Conservation (phyloP, 495 filamentous ascomycete species). For the Talaromyces wortmannii region DNA sequence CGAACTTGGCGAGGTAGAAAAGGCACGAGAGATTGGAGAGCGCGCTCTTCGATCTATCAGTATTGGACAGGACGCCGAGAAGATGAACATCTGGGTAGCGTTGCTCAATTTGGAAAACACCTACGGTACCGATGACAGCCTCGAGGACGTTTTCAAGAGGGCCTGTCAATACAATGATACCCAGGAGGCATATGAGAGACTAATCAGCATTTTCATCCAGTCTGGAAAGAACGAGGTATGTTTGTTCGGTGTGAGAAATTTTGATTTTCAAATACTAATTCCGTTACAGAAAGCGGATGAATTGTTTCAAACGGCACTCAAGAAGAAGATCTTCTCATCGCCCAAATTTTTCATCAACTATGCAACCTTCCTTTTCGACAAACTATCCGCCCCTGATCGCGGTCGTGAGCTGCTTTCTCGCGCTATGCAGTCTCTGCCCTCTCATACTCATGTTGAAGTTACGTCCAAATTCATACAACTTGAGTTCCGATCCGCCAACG, state of each 20-base stretch:
- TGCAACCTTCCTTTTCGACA: conserved; percentile 81
- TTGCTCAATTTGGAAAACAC: conserved; percentile 89
- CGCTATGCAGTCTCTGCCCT: conserved; percentile 75
- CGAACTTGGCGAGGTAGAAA: conserved; percentile 77
- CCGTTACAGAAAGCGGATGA: conserved; percentile 71
- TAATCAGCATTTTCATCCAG: conserved; percentile 92
- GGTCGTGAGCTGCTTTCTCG: conserved; percentile 78
- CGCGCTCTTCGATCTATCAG: conserved; percentile 84
- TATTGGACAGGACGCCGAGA: conserved; percentile 80
- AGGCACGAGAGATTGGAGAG: conserved; percentile 80
- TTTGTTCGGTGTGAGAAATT: background rate
- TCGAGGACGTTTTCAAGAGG: conserved; percentile 83
- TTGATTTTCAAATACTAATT: conserved; percentile 22
- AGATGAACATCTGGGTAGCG: conserved; percentile 91
- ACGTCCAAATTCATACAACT: conserved; percentile 83
- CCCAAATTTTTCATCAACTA: conserved; percentile 89
- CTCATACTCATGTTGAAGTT: conserved; percentile 64
- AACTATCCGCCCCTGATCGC: conserved; percentile 55
- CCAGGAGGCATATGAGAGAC: conserved; percentile 79
- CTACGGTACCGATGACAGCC: conserved; percentile 77
- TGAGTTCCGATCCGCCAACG: conserved; percentile 79
- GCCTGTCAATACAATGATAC: conserved; percentile 93
- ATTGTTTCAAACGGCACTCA: conserved; percentile 77
- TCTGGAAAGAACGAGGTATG: conserved; percentile 66
- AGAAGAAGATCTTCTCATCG: conserved; percentile 75